A percentile compares a stretch with the other conserved stretches of the same genome.
Evolutionary conservation across 1,284 basidiomycete genomes (phyloP).

Genomic region (Ustilago lituana): DNA sequence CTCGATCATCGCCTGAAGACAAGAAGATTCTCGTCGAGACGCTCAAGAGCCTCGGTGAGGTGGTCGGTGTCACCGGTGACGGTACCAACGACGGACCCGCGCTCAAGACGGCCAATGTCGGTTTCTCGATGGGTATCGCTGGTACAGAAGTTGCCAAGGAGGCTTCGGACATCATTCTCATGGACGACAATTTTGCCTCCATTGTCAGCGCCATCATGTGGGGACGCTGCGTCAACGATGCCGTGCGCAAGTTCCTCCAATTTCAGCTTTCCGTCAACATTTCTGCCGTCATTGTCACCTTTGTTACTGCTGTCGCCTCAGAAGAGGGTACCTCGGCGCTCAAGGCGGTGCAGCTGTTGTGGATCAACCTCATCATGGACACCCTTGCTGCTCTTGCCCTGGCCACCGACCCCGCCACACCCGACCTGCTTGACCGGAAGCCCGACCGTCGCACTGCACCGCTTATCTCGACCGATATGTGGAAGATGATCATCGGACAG

Average conservation of each 20-base stretch:
- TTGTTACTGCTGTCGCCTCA: conserved; percentile 87
- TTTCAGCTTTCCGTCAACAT: conserved; percentile 98
- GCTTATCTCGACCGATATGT: conserved; percentile 81
- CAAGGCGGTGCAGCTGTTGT: conserved; percentile 92
- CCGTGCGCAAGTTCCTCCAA: conserved; percentile 96
- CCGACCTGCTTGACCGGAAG: conserved; percentile 82
- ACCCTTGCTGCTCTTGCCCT: conserved; percentile 96
- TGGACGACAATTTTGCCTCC: conserved; percentile 91
- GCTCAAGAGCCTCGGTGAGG: conserved; percentile 85
- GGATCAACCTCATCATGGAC: conserved; percentile 95
- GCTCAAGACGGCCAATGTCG: conserved; percentile 76
- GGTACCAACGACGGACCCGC: conserved; percentile 98
- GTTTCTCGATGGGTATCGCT: conserved; percentile 86
- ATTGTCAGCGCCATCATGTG: conserved; percentile 98
- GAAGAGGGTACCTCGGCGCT: conserved; percentile 81
- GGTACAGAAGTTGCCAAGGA: conserved; percentile 99
- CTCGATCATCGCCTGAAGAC: conserved; percentile 96
- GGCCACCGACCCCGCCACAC: conserved; percentile 91
- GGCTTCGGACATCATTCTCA: conserved; percentile 97
- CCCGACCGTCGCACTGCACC: conserved; percentile 89
- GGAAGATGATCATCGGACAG: conserved; percentile 91
- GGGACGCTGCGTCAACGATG: conserved; percentile 97
- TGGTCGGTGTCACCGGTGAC: conserved; percentile 96
- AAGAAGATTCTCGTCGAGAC: conserved; percentile 92
- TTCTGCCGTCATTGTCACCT: conserved; percentile 92